Conservation (phyloP, 345 rosid species). For the Gossypium rotundifolium region DNA sequence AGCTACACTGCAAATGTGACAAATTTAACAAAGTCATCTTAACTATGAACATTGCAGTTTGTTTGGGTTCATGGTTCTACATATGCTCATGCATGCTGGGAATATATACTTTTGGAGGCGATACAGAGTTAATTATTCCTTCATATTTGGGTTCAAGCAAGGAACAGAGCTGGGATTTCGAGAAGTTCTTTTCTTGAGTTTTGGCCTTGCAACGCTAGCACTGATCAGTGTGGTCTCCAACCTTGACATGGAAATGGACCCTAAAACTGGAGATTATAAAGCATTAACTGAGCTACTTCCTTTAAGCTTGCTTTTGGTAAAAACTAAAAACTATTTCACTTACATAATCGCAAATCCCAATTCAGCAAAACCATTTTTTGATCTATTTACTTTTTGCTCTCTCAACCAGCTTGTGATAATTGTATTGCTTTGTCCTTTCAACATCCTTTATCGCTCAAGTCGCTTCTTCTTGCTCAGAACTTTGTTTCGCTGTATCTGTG, state of each 20-base stretch:
- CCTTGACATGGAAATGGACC: slow-evolving; percentile 49
- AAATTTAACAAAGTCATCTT: neutral
- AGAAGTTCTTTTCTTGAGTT: slow-evolving; percentile 41
- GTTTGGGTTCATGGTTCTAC: slow-evolving; percentile 41
- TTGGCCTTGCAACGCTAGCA: slow-evolving; percentile 32
- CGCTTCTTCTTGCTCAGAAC: slow-evolving; percentile 29
- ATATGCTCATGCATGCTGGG: slow-evolving; percentile 34
- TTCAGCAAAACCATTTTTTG: neutral
- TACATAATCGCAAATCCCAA: neutral
- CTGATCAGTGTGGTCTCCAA: slow-evolving; percentile 35
- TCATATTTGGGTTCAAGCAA: slow-evolving; percentile 48
- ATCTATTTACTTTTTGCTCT: neutral
- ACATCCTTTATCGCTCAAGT: slow-evolving; percentile 15
- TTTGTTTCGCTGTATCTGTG: slow-evolving; percentile 27
- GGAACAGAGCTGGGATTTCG: slow-evolving; percentile 42
- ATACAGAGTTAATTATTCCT: slow-evolving; percentile 36
- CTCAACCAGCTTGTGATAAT: neutral
- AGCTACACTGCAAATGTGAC: no score
- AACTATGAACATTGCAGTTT: slow-evolving; percentile 25
- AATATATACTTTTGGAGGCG: slow-evolving; percentile 43
- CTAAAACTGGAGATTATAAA: slow-evolving; percentile 27
- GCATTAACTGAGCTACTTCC: slow-evolving; percentile 41
- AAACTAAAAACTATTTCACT: neutral
- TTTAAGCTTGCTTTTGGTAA: slow-evolving; percentile 13
- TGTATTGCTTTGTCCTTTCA: slow-evolving; percentile 2